These are phyloP conservation scores for Cornus kousa DNA, from an alignment of 148 eudicot species.

Conservation along the genomic window DNA sequence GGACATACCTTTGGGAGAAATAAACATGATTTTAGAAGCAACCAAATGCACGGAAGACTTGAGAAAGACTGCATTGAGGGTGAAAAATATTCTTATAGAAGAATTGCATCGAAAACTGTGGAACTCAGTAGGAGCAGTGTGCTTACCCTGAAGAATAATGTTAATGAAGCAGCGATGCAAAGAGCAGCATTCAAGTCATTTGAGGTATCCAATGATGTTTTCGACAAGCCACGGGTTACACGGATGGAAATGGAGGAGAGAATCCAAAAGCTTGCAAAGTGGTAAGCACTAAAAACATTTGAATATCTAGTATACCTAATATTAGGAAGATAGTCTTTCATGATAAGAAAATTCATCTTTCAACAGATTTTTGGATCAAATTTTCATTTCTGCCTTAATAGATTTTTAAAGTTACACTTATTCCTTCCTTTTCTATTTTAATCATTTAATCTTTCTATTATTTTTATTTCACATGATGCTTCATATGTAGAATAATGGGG, in stretches of 20 bases:
- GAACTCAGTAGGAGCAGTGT: slow-evolving; percentile 18
- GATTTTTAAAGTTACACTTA: neutral
- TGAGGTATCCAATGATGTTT: slow-evolving; percentile 37
- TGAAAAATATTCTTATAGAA: slow-evolving; percentile 10
- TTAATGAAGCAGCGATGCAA: slow-evolving; percentile 31
- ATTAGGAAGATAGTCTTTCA: neutral
- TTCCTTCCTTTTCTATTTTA: too few species aligned
- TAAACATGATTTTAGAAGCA: slow-evolving; percentile 10
- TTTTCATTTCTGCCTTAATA: neutral
- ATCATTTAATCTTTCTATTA: too few species aligned
- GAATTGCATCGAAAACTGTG: slow-evolving; percentile 12
- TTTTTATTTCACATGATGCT: too few species aligned
- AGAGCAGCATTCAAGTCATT: slow-evolving; percentile 49
- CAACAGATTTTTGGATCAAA: neutral
- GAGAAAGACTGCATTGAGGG: neutral
- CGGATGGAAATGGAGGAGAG: slow-evolving; percentile 86
- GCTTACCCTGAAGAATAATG: slow-evolving; percentile 22
- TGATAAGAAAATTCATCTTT: neutral
- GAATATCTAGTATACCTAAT: slow-evolving; percentile 3
- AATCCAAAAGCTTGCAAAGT: slow-evolving; percentile 79
- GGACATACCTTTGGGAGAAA: slow-evolving; percentile 14
- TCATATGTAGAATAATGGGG: too few species aligned
- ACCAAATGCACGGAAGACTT: neutral
- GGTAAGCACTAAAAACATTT: slow-evolving; percentile 42
- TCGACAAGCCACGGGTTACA: slow-evolving; percentile 52